A percentile compares a stretch with the other conserved stretches of the same genome.
Evolutionary conservation across 2,329 filamentous ascomycete species (phyloP).

Genomic region (Didymosphaeria variabile): DNA sequence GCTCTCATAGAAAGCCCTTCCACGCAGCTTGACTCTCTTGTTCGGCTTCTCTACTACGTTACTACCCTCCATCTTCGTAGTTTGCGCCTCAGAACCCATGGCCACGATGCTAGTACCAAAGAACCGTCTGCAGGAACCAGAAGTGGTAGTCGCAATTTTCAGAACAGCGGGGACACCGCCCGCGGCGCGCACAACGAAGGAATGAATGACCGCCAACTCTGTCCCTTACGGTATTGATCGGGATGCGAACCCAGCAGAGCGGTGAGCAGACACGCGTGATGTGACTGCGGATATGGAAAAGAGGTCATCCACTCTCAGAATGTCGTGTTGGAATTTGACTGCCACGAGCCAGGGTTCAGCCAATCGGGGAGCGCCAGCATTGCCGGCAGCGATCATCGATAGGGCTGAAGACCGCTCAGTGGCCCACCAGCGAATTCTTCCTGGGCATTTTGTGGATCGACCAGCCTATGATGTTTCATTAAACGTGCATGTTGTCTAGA

Average conservation of each 20-base stretch:
- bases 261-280: constrained; percentile 2
- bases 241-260: constrained; percentile 8
- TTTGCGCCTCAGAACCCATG: constrained; percentile 11
- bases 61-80: constrained; percentile 15
- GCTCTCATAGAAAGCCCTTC: constrained; percentile 92
- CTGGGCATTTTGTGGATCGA: constrained; percentile 10
- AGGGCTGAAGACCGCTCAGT: constrained; percentile 17
- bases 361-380: constrained; percentile 27
- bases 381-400: constrained; percentile 9
- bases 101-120: background rate
- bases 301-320: constrained; percentile 21
- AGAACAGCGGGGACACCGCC: constrained; percentile 9
- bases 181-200: constrained; percentile 8
- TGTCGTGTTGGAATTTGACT: constrained; percentile 19
- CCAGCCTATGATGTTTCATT: constrained; percentile 4
- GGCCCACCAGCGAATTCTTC: background rate
- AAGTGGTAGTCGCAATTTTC: background rate
- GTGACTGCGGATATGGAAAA: constrained; percentile 4
- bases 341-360: constrained; percentile 13
- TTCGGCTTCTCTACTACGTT: constrained; percentile 17
- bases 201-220: constrained; percentile 7
- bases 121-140: background rate
- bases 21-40: constrained; percentile 70
- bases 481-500: background rate
- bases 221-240: background rate